Percentiles rank a stretch among this genome's conserved stretches.
phyloP scores from a whole-genome alignment of 257 asterid species.

The Anisodus acutangulus region DNA sequence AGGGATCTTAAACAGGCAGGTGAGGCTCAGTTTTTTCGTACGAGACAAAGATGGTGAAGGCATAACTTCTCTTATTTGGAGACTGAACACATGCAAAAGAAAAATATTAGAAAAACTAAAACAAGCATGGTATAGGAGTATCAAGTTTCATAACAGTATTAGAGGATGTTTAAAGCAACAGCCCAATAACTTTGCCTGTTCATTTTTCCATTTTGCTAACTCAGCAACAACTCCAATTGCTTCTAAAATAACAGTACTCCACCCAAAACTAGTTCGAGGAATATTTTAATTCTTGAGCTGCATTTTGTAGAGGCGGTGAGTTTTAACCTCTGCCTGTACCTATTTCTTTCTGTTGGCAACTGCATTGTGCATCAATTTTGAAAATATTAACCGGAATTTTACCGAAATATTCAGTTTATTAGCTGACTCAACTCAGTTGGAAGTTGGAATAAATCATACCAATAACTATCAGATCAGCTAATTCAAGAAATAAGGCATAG shows the following conservation, averaged over 20 bases:
- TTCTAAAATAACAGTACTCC: not conserved
- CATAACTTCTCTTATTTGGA: not conserved
- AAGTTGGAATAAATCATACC: not conserved
- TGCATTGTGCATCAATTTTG: not conserved
- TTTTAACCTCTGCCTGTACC: not conserved
- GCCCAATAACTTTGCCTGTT: not conserved
- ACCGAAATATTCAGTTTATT: not conserved
- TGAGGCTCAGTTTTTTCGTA: not conserved
- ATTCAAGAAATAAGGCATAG: not conserved
- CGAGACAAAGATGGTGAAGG: not conserved
- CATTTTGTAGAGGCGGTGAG: not conserved
- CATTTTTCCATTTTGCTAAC: not conserved
- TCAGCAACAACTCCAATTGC: not conserved
- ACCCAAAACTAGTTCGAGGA: not conserved
- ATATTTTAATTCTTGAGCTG: not conserved
- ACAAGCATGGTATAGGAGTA: not conserved
- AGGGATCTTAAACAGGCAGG: not conserved
- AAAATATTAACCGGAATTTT: not conserved
- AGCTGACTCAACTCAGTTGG: not conserved
- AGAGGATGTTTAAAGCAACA: not conserved
- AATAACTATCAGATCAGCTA: not conserved
- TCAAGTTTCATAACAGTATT: not conserved
- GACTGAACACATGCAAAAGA: not conserved
- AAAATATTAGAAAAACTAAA: no score
- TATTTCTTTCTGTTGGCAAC: not conserved